Conservation (phyloP, 768 basidiomycete species). For the Lactifluus hygrophoroides region DNA sequence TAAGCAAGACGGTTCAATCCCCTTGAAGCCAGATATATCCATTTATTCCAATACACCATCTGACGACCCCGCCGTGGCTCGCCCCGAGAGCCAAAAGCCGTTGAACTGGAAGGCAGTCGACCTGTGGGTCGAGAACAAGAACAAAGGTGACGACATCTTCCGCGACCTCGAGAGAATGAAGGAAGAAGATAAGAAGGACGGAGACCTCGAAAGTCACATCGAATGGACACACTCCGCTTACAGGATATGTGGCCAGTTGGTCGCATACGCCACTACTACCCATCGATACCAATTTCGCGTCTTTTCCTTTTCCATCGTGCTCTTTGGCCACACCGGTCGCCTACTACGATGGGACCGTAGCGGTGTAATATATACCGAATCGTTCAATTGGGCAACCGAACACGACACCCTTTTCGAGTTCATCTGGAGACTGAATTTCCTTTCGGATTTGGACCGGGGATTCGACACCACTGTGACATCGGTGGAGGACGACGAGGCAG, state of each 20-base stretch:
- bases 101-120: conserved; percentile 6
- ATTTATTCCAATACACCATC: neutral
- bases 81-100: neutral
- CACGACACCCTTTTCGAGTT: neutral
- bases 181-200: neutral
- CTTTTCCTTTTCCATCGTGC: neutral
- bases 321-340: neutral
- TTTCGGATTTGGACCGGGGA: neutral
- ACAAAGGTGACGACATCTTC: neutral
- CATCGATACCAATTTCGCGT: too few species aligned
- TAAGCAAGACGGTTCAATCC: neutral
- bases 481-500: neutral
- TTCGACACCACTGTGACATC: neutral
- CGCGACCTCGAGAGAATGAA: neutral
- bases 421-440: too few species aligned
- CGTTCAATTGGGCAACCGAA: neutral
- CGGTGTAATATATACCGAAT: neutral
- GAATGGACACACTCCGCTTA: too few species aligned
- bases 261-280: too few species aligned
- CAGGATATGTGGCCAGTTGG: too few species aligned
- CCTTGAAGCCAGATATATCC: neutral
- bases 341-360: conserved; percentile 7
- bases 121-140: too few species aligned
- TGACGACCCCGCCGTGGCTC: neutral
- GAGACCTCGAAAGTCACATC: neutral